A percentile compares a stretch with the other conserved stretches of the same genome.
These are phyloP conservation scores for Parietaria judaica DNA, from an alignment of 306 rosid species.

Conservation along the genomic window DNA sequence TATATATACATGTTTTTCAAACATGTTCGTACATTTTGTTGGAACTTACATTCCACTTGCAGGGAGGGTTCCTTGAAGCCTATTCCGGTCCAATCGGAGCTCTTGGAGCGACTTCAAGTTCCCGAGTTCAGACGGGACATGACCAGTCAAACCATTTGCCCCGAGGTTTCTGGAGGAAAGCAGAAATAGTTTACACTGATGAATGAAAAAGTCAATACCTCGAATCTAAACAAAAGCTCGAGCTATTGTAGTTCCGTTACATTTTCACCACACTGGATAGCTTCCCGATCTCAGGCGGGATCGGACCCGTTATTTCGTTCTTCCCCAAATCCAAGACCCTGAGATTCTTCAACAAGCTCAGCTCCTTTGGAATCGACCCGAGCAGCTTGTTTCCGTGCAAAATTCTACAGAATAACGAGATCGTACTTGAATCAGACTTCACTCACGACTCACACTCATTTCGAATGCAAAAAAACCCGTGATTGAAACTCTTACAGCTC, in stretches of 20 bases:
- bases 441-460: constrained; percentile 14
- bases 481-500: constrained; percentile 50
- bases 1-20: too few species aligned
- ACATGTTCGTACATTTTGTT: not conserved
- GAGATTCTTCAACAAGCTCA: constrained; percentile 55
- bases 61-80: constrained; percentile 73
- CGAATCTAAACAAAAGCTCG: constrained; percentile 7
- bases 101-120: constrained; percentile 67
- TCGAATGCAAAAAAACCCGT: not conserved
- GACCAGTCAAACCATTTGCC: constrained; percentile 75
- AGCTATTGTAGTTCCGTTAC: constrained; percentile 33
- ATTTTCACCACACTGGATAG: constrained; percentile 47
- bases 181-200: constrained; percentile 17
- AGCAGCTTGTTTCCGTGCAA: constrained; percentile 70
- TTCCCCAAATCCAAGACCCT: constrained; percentile 75
- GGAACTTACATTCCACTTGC: constrained; percentile 64
- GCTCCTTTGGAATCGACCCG: constrained; percentile 72
- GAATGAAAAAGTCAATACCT: constrained; percentile 13
- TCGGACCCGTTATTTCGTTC: constrained; percentile 70
- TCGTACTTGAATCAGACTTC: constrained; percentile 18
- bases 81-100: constrained; percentile 79
- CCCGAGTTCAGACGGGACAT: constrained; percentile 61
- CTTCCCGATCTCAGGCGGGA: constrained; percentile 82
- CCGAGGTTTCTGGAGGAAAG: constrained; percentile 58
- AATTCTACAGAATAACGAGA: constrained; percentile 40